Conservation (phyloP, 805 yeast genomes). For the Wickerhamomyces rabaulensis region DNA sequence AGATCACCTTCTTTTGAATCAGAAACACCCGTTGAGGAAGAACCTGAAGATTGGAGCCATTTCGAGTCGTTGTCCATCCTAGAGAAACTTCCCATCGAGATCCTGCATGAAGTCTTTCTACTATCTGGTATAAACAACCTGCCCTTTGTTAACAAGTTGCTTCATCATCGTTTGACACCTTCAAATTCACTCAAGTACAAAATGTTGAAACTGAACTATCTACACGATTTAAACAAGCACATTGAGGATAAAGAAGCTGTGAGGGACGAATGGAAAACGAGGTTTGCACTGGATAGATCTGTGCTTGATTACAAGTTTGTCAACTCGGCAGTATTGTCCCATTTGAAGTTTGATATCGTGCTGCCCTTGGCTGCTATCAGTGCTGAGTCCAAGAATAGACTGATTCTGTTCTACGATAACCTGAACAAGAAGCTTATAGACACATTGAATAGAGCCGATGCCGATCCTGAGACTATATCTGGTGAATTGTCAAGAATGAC, state of each 20-base stretch:
- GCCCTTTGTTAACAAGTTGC: conserved; percentile 28
- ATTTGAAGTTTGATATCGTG: conserved; percentile 23
- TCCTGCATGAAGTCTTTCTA: conserved; percentile 35
- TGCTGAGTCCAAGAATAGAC: conserved; percentile 14
- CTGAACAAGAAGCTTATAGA: conserved; percentile 14
- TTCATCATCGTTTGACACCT: conserved; percentile 25
- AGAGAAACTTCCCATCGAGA: conserved; percentile 37
- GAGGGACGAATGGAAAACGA: conserved; percentile 1
- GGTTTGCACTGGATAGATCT: conserved; percentile 14
- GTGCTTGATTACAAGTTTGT: conserved; percentile 21
- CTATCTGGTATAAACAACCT: conserved; percentile 32
- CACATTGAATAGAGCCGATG: conserved; percentile 6
- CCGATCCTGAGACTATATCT: conserved; percentile 12
- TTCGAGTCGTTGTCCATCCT: conserved; percentile 14
- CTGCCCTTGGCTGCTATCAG: conserved; percentile 11
- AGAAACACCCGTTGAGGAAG: not conserved
- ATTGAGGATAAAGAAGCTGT: not conserved
- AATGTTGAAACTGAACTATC: conserved; percentile 14
- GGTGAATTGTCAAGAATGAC: conserved; percentile 17
- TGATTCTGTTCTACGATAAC: conserved; percentile 9
- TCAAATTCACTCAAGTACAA: conserved; percentile 16
- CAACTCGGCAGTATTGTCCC: conserved; percentile 18
- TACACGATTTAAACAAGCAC: conserved; percentile 15
- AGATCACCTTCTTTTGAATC: not conserved
- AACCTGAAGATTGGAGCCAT: not conserved